Evolutionary conservation across 2,329 filamentous ascomycete species (phyloP).

Genomic region (Beauveria sp.): DNA sequence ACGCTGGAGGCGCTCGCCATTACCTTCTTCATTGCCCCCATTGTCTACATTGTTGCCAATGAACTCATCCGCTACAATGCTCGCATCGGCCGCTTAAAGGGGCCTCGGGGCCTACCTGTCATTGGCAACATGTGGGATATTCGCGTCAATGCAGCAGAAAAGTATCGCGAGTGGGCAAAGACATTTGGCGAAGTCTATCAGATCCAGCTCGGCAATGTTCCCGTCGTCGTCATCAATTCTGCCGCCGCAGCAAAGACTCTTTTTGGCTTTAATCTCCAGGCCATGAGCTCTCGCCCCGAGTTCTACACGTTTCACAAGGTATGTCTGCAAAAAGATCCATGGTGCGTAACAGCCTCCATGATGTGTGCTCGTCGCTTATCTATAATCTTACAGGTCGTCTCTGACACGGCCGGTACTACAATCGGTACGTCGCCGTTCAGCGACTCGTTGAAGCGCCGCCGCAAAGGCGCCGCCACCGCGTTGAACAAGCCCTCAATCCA

Average conservation of each 20-base stretch:
- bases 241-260: constrained; percentile 41
- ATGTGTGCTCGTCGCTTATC: not conserved
- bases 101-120: constrained; percentile 42
- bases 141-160: constrained; percentile 45
- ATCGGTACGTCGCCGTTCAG: constrained; percentile 62
- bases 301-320: constrained; percentile 55
- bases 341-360: not conserved
- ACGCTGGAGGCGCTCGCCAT: constrained; percentile 16
- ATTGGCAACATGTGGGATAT: constrained; percentile 50
- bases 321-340: not conserved
- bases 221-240: constrained; percentile 48
- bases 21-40: constrained; percentile 22
- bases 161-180: constrained; percentile 47
- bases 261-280: constrained; percentile 45
- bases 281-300: constrained; percentile 46
- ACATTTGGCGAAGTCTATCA: constrained; percentile 44
- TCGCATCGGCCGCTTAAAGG: constrained; percentile 37
- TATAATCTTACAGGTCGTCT: constrained; percentile 41
- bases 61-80: constrained; percentile 38
- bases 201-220: constrained; percentile 49
- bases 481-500: constrained; percentile 57
- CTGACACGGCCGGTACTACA: constrained; percentile 58
- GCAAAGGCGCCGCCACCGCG: constrained; percentile 58
- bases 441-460: constrained; percentile 54
- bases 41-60: constrained; percentile 40